Conservation (phyloP, 495 filamentous ascomycete genomes). For the Bacidia rubella region DNA sequence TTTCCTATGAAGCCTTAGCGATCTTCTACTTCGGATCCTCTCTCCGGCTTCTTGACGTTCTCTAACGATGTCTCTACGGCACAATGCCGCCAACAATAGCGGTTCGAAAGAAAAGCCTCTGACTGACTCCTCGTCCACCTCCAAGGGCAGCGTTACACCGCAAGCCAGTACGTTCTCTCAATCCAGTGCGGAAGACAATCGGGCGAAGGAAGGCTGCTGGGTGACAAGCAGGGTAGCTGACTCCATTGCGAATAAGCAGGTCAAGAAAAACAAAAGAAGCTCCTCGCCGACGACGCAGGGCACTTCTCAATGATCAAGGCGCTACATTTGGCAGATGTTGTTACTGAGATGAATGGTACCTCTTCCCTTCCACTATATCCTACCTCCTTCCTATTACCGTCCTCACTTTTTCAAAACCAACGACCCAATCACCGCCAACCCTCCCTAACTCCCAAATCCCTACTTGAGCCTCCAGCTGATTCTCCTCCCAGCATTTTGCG, state of each 20-base stretch:
- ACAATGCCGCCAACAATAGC: conserved; percentile 12
- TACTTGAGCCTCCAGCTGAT: neutral
- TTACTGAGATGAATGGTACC: conserved; percentile 88
- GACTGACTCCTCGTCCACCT: neutral
- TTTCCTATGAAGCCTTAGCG: neutral
- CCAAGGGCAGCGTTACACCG: conserved; percentile 6
- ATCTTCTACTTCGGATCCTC: neutral
- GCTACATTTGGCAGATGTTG: conserved; percentile 85
- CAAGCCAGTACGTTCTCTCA: conserved; percentile 14
- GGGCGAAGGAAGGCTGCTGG: too few species aligned
- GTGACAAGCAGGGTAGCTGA: neutral
- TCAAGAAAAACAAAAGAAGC: conserved; percentile 73
- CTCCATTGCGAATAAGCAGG: conserved; percentile 27
- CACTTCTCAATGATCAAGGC: conserved; percentile 74
- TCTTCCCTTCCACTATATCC: neutral
- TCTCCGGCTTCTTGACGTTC: neutral
- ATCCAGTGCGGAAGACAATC: neutral
- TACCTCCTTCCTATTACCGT: neutral
- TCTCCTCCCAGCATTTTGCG: conserved; percentile 36
- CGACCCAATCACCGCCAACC: neutral
- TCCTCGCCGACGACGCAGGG: conserved; percentile 61
- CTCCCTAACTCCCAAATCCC: neutral
- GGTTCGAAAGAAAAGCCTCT: conserved; percentile 4
- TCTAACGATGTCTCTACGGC: conserved; percentile 16
- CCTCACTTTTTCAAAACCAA: neutral